These are phyloP conservation scores for Diaporthe citrichinensis DNA, from an alignment of 2,329 filamentous ascomycete species.

Conservation along the genomic window DNA sequence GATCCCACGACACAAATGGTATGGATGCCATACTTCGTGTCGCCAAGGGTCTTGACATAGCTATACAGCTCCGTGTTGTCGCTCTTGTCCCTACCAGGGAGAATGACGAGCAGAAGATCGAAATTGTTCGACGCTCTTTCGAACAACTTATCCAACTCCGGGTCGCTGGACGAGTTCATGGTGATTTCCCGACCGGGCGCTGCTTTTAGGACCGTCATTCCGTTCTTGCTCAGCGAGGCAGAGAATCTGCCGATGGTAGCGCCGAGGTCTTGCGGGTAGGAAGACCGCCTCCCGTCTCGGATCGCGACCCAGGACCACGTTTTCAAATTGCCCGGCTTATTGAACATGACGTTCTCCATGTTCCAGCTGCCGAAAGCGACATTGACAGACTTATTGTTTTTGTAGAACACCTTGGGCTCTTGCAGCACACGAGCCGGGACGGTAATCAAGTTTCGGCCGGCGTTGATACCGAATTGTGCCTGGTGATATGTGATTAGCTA, in stretches of 20 bases:
- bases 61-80: constrained; percentile 64
- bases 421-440: constrained; percentile 73
- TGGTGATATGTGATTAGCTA: constrained; percentile 47
- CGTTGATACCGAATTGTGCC: constrained; percentile 59
- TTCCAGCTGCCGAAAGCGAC: constrained; percentile 69
- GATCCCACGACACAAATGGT: constrained; percentile 69
- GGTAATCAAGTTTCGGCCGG: constrained; percentile 67
- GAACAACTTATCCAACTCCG: constrained; percentile 23
- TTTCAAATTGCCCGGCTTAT: constrained; percentile 54
- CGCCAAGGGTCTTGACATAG: constrained; percentile 70
- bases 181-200: neutral
- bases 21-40: constrained; percentile 69
- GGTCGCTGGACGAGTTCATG: constrained; percentile 19
- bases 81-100: constrained; percentile 50
- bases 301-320: constrained; percentile 57
- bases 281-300: constrained; percentile 12
- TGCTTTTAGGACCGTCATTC: constrained; percentile 35
- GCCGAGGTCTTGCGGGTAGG: neutral
- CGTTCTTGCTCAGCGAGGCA: constrained; percentile 33
- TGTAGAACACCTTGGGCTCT: constrained; percentile 68
- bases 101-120: constrained; percentile 64
- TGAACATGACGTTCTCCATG: constrained; percentile 65
- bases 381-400: constrained; percentile 44
- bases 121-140: constrained; percentile 31
- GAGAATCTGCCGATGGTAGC: constrained; percentile 31